These are phyloP conservation scores for Leccinum boreale DNA, from an alignment of 768 basidiomycete species.

Conservation along the genomic window DNA sequence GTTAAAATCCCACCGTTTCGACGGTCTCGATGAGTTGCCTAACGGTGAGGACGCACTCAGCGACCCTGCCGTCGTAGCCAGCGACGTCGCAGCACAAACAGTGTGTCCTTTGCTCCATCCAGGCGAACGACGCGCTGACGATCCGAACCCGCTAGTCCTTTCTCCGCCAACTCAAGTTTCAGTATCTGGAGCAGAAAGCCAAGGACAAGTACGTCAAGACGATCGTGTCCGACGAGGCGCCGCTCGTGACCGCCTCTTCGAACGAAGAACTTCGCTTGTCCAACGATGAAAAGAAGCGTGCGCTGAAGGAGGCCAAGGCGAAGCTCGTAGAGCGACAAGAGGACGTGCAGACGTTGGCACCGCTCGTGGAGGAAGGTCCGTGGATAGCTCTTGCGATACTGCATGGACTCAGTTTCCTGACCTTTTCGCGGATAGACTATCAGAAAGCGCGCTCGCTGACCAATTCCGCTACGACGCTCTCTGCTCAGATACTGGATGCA, in stretches of 20 bases:
- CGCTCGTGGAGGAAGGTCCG: constrained; percentile 68
- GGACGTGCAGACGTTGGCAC: constrained; percentile 61
- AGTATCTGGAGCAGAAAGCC: constrained; percentile 86
- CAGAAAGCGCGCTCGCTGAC: constrained; percentile 50
- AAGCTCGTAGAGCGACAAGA: constrained; percentile 57
- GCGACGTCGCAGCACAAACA: constrained; percentile 57
- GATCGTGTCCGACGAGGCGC: constrained; percentile 84
- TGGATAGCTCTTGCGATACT: neutral
- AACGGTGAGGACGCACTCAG: constrained; percentile 31
- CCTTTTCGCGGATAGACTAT: constrained; percentile 45
- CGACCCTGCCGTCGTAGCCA: constrained; percentile 56
- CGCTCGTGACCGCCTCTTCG: constrained; percentile 74
- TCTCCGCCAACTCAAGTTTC: constrained; percentile 81
- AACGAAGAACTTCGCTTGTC: constrained; percentile 59
- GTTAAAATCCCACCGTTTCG: constrained; percentile 27
- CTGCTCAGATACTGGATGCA: constrained; percentile 79
- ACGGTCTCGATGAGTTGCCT: constrained; percentile 27
- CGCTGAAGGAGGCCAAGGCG: constrained; percentile 61
- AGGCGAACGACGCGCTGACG: constrained; percentile 1
- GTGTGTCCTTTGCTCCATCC: constrained; percentile 36
- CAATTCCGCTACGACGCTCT: constrained; percentile 53
- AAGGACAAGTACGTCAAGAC: constrained; percentile 86
- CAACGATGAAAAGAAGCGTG: constrained; percentile 72
- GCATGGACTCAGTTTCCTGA: neutral
- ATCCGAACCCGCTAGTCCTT: constrained; percentile 48